Conservation (phyloP, 2,329 filamentous ascomycete genomes). For the Curvularia sp. region DNA sequence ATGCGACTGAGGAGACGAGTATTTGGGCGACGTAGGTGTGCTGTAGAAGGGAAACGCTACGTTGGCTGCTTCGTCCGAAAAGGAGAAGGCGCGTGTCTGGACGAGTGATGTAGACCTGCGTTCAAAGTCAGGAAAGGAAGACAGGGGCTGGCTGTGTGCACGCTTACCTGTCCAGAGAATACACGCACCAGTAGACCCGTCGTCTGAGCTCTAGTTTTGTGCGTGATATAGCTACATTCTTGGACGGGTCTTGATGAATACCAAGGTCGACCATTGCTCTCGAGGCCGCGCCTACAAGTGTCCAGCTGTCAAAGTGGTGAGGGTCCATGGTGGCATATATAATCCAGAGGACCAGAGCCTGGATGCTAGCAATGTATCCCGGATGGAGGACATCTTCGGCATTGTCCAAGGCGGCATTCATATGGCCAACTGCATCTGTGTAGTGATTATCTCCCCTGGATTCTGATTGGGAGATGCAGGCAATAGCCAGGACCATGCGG, state of each 20-base stretch:
- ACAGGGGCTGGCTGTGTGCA: neutral
- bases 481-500: conserved; percentile 87
- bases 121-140: neutral
- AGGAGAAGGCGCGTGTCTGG: conserved; percentile 86
- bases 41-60: conserved; percentile 73
- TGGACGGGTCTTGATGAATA: conserved; percentile 87
- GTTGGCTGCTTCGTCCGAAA: conserved; percentile 85
- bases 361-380: conserved; percentile 83
- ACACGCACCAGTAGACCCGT: conserved; percentile 88
- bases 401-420: conserved; percentile 73
- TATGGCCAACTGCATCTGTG: conserved; percentile 65
- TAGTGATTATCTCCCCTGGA: conserved; percentile 69
- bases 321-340: conserved; percentile 92
- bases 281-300: conserved; percentile 87
- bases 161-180: conserved; percentile 79
- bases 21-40: conserved; percentile 49
- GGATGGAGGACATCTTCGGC: conserved; percentile 85
- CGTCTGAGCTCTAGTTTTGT: conserved; percentile 77
- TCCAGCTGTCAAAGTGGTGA: conserved; percentile 92
- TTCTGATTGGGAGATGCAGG: conserved; percentile 75
- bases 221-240: conserved; percentile 71
- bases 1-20: conserved; percentile 58
- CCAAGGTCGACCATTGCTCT: conserved; percentile 88
- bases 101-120: conserved; percentile 84
- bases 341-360: conserved; percentile 83